Conservation (phyloP, 108 stramenopile genomes). For the Cyclostephanos invisitatus region DNA sequence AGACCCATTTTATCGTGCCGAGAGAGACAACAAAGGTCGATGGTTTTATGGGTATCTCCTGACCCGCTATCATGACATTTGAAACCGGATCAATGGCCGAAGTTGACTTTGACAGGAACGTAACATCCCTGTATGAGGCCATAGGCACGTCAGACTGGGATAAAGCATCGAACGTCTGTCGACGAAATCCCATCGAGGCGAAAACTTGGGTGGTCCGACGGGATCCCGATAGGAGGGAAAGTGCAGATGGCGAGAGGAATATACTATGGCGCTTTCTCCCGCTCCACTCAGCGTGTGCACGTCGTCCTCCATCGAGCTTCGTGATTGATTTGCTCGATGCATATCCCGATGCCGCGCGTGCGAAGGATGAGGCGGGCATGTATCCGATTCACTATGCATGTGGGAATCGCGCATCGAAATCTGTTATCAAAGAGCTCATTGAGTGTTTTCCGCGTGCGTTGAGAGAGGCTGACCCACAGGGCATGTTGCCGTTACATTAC, state of each 20-base stretch:
- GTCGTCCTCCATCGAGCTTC: slow-evolving; percentile 25
- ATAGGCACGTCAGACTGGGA: slow-evolving; percentile 75
- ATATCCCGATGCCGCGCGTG: slow-evolving; percentile 28
- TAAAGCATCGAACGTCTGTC: slow-evolving; percentile 6
- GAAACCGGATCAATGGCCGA: slow-evolving; percentile 28
- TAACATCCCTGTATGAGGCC: slow-evolving; percentile 74
- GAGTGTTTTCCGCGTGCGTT: slow-evolving; percentile 5
- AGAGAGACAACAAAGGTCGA: too few relatives aligned
- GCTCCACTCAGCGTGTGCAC: slow-evolving; percentile 42
- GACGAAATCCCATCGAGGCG: slow-evolving; percentile 15
- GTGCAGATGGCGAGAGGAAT: slow-evolving; percentile 13
- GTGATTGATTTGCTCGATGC: slow-evolving; percentile 24
- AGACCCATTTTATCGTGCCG: too few relatives aligned
- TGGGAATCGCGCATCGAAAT: slow-evolving; percentile 31
- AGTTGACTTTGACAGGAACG: slow-evolving; percentile 80
- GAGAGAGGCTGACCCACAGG: slow-evolving; percentile 28
- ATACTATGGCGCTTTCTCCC: slow-evolving; percentile 45
- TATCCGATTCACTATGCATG: slow-evolving; percentile 38
- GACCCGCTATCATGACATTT: too few relatives aligned
- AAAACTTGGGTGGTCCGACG: slow-evolving; percentile 30
- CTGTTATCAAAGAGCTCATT: slow-evolving; percentile 16
- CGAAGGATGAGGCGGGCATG: slow-evolving; percentile 29
- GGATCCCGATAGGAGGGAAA: slow-evolving; percentile 3
- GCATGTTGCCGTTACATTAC: slow-evolving; percentile 39
- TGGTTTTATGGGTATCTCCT: too few relatives aligned